These are phyloP conservation scores for Naganishia kalamii DNA, from an alignment of 768 basidiomycete species.

Conservation along the genomic window DNA sequence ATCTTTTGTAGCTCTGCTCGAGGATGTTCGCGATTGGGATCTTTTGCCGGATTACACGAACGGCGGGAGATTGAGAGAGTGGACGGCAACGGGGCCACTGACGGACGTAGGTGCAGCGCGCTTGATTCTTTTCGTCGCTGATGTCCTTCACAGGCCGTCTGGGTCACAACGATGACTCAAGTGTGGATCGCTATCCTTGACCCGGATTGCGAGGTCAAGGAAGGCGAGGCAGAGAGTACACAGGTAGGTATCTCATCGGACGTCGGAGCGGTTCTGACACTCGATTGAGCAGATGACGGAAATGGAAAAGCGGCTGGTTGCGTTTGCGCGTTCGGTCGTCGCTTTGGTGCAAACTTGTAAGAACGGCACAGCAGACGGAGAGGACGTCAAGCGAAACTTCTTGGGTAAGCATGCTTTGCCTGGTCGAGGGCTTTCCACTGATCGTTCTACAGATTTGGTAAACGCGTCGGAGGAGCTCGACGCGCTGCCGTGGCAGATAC, in stretches of 20 bases:
- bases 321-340: not conserved
- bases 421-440: not conserved
- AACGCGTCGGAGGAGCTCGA: not conserved
- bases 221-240: not conserved
- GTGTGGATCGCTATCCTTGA: constrained; percentile 1
- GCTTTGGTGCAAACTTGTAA: not conserved
- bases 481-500: constrained; percentile 1
- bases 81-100: constrained; percentile 5
- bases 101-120: not conserved
- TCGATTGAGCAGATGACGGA: not conserved
- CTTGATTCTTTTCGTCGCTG: not conserved
- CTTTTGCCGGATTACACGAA: constrained; percentile 21
- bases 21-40: constrained; percentile 26
- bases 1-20: not conserved
- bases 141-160: not conserved
- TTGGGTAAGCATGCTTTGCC: not conserved
- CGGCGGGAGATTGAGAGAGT: not conserved
- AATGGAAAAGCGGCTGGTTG: constrained; percentile 1
- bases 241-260: not conserved
- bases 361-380: not conserved
- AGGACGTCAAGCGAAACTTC: not conserved
- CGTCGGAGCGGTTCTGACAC: not conserved
- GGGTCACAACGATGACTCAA: not conserved
- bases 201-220: not conserved
- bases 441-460: not conserved